These are phyloP conservation scores for Arabidopsis arenosa DNA, from an alignment of 345 rosid genomes.

Conservation along the genomic window DNA sequence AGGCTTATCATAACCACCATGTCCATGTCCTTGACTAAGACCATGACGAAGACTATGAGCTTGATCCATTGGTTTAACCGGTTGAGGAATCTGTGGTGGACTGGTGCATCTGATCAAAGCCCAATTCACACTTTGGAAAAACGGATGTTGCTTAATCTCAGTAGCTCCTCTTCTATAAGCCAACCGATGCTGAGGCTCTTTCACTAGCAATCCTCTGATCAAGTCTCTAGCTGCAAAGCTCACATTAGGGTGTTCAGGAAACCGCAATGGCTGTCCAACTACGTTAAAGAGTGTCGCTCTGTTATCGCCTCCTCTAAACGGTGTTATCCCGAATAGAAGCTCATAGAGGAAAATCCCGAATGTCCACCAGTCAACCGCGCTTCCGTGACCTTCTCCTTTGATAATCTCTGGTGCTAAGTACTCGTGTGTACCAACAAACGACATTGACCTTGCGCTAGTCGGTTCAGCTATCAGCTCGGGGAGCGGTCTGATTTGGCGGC, in stretches of 20 bases:
- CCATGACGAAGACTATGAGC: conserved; percentile 31
- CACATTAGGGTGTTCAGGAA: conserved; percentile 75
- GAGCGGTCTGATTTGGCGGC: conserved; percentile 59
- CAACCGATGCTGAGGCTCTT: conserved; percentile 80
- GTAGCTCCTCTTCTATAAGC: conserved; percentile 83
- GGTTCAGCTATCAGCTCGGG: conserved; percentile 93
- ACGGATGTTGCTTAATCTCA: conserved; percentile 83
- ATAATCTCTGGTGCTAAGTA: conserved; percentile 89
- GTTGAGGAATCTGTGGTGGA: conserved; percentile 76
- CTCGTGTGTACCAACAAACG: conserved; percentile 90
- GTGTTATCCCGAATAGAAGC: conserved; percentile 82
- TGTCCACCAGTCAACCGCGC: conserved; percentile 97
- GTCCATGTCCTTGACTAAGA: conserved; percentile 6
- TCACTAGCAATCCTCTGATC: conserved; percentile 77
- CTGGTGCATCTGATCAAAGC: conserved; percentile 80
- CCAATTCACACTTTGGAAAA: conserved; percentile 83
- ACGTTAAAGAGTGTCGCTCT: conserved; percentile 73
- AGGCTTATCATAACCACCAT: conserved; percentile 36
- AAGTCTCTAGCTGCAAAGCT: conserved; percentile 80
- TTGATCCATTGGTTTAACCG: conserved; percentile 38
- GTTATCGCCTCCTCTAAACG: conserved; percentile 61
- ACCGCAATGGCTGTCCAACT: conserved; percentile 72
- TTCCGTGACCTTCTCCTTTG: conserved; percentile 88
- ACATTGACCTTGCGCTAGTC: conserved; percentile 79
- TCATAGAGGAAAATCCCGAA: conserved; percentile 84